Evolutionary conservation across 2,329 filamentous ascomycete genomes (phyloP).

Genomic region (Rhytidhysteron rufulum): DNA sequence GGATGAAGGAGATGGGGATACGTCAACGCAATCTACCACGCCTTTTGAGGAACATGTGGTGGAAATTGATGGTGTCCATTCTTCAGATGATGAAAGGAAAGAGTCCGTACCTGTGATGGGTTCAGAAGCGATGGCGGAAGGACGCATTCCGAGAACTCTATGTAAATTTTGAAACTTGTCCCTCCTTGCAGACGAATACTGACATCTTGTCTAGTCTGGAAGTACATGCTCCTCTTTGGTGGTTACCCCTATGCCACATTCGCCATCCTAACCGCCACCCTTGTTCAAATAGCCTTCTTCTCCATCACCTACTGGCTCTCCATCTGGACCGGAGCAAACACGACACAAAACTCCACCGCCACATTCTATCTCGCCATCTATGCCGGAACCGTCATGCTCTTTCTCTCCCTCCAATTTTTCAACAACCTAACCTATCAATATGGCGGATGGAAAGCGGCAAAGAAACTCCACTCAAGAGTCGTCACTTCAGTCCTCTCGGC

Average conservation of each 20-base stretch:
- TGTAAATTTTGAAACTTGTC: not conserved
- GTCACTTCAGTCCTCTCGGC: conserved; percentile 41
- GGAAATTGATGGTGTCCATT: not conserved
- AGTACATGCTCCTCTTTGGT: conserved; percentile 23
- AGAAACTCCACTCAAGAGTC: conserved; percentile 51
- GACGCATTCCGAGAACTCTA: not conserved
- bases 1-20: not conserved
- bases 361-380: conserved; percentile 54
- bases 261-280: conserved; percentile 14
- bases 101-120: not conserved
- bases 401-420: conserved; percentile 17
- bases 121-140: not conserved
- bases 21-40: not conserved
- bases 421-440: conserved; percentile 46
- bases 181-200: not conserved
- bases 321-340: conserved; percentile 23
- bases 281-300: conserved; percentile 23
- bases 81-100: not conserved
- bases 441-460: conserved; percentile 56
- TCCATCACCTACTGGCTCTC: conserved; percentile 27
- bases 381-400: conserved; percentile 41
- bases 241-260: conserved; percentile 16
- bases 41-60: not conserved
- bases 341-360: conserved; percentile 11
- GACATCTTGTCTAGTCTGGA: conserved; percentile 11